Conservation (phyloP, 306 rosid genomes). For the Cicer bijugum region DNA sequence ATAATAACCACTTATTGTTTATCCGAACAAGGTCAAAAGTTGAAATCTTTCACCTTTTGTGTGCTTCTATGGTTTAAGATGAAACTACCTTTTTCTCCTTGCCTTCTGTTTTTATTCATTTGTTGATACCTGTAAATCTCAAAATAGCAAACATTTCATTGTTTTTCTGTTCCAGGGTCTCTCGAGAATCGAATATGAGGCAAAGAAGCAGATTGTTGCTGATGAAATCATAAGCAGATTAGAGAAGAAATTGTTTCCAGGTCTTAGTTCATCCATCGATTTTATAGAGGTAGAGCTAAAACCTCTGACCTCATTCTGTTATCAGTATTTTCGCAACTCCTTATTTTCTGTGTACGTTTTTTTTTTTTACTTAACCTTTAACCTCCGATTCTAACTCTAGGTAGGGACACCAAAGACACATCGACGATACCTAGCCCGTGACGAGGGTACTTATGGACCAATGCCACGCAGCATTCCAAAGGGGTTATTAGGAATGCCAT, state of each 20-base stretch:
- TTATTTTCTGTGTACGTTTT: slow-evolving; percentile 7
- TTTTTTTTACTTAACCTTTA: slow-evolving; percentile 24
- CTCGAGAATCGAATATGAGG: slow-evolving; percentile 68
- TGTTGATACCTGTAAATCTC: slow-evolving; percentile 17
- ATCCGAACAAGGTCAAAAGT: neutral
- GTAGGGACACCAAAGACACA: slow-evolving; percentile 97
- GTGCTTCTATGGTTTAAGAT: slow-evolving; percentile 22
- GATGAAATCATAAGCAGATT: slow-evolving; percentile 77
- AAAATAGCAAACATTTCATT: slow-evolving; percentile 25
- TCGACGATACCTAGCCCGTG: slow-evolving; percentile 84
- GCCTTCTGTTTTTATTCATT: slow-evolving; percentile 11
- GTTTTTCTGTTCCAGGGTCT: slow-evolving; percentile 65
- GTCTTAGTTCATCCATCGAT: slow-evolving; percentile 70
- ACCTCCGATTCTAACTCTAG: slow-evolving; percentile 48
- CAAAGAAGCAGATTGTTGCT: slow-evolving; percentile 84
- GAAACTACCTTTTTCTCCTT: slow-evolving; percentile 35
- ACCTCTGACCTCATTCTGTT: slow-evolving; percentile 24
- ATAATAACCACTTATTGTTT: too few relatives aligned
- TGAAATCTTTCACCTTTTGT: slow-evolving; percentile 21
- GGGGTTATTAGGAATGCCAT: slow-evolving; percentile 97
- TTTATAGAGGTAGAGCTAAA: slow-evolving; percentile 72
- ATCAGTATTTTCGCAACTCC: too few relatives aligned
- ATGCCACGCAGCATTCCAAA: slow-evolving; percentile 84
- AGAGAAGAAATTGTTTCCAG: slow-evolving; percentile 85
- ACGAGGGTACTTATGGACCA: slow-evolving; percentile 90